Percentiles rank a stretch among this genome's conserved stretches.
phyloP scores from a whole-genome alignment of 176 grass and related monocot species.

The Cocos nucifera region DNA sequence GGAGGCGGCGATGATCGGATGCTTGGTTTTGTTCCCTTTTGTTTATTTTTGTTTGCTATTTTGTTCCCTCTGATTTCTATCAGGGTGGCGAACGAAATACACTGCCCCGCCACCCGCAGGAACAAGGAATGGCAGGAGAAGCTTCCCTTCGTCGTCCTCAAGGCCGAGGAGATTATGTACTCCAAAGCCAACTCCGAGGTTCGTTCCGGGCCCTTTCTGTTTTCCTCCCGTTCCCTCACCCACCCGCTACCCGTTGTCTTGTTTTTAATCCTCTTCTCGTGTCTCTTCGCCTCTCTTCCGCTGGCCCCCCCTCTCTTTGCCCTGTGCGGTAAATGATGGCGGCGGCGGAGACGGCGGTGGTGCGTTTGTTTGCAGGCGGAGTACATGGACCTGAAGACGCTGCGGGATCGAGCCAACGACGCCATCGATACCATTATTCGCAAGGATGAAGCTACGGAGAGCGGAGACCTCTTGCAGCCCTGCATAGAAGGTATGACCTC shows the following conservation, averaged over 20 bases:
- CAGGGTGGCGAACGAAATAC: constrained; percentile 21
- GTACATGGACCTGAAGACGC: constrained; percentile 33
- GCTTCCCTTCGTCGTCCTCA: constrained; percentile 35
- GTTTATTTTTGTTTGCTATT: too few relatives aligned
- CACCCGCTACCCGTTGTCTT: too few relatives aligned
- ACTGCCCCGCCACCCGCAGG: constrained; percentile 32
- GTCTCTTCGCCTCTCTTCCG: neutral
- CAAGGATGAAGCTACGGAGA: constrained; percentile 30
- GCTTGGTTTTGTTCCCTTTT: too few relatives aligned
- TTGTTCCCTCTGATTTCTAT: too few relatives aligned
- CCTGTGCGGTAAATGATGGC: too few relatives aligned
- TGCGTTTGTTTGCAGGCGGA: constrained; percentile 18
- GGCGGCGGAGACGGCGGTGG: too few relatives aligned
- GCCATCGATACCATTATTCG: constrained; percentile 45
- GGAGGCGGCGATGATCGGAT: too few relatives aligned
- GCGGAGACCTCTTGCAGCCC: constrained; percentile 31
- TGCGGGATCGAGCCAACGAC: constrained; percentile 37
- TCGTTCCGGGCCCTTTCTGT: neutral
- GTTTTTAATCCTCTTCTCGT: neutral
- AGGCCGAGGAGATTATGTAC: constrained; percentile 50
- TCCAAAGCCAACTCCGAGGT: constrained; percentile 58
- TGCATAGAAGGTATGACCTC: constrained; percentile 42
- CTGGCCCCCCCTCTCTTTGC: too few relatives aligned
- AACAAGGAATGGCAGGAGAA: constrained; percentile 48
- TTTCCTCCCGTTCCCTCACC: too few relatives aligned